These are phyloP conservation scores for Tuber microsphaerosporum DNA, from an alignment of 495 filamentous ascomycete genomes.

Conservation along the genomic window DNA sequence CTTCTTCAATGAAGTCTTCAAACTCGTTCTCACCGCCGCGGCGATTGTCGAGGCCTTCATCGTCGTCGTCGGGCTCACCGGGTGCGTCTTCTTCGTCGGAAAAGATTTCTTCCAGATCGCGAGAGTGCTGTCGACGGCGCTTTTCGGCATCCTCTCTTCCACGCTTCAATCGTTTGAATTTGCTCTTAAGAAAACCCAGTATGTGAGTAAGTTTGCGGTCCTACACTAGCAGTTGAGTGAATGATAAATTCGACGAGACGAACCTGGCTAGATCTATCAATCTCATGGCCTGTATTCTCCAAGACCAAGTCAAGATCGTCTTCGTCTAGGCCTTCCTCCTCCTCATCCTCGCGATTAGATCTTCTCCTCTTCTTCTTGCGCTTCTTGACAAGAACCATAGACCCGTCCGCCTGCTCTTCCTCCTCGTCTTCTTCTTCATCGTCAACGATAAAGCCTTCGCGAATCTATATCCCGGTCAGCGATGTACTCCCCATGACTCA, in stretches of 20 bases:
- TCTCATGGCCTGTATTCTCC: slow-evolving; percentile 40
- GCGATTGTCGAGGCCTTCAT: slow-evolving; percentile 48
- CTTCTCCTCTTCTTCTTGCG: slow-evolving; percentile 60
- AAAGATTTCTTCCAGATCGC: slow-evolving; percentile 81
- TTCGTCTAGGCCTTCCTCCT: slow-evolving; percentile 84
- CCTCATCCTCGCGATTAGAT: slow-evolving; percentile 62
- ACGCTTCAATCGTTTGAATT: slow-evolving; percentile 91
- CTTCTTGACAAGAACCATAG: slow-evolving; percentile 35
- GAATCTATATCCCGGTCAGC: slow-evolving; percentile 53
- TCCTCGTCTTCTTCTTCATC: slow-evolving; percentile 62
- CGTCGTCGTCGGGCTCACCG: slow-evolving; percentile 51
- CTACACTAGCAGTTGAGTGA: not conserved
- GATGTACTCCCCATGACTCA: slow-evolving; percentile 21
- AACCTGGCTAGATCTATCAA: slow-evolving; percentile 28
- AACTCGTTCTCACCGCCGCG: slow-evolving; percentile 71
- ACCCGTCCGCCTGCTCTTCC: slow-evolving; percentile 47
- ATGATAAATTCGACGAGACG: not conserved
- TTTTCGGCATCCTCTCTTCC: slow-evolving; percentile 69
- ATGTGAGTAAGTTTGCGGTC: slow-evolving; percentile 8
- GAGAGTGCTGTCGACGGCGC: slow-evolving; percentile 53
- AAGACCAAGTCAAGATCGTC: slow-evolving; percentile 89
- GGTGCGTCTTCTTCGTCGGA: slow-evolving; percentile 79
- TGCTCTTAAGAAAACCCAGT: slow-evolving; percentile 51
- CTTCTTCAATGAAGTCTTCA: slow-evolving; percentile 95
- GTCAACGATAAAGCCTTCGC: slow-evolving; percentile 93